Evolutionary conservation across 495 filamentous ascomycete genomes (phyloP).

Genomic region (Aspergillus carlsbadensis): DNA sequence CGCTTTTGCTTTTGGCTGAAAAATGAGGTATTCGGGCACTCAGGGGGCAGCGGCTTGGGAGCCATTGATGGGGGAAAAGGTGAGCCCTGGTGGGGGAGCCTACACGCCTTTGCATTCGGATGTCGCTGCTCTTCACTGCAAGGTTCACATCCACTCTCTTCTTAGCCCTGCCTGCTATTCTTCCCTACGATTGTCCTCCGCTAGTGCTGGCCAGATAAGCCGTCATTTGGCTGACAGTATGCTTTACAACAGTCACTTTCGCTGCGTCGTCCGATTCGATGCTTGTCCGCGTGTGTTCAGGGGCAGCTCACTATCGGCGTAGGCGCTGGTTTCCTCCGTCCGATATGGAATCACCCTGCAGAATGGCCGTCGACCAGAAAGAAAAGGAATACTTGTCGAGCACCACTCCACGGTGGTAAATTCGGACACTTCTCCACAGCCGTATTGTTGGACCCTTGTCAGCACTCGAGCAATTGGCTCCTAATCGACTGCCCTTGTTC

Average conservation of each 20-base stretch:
- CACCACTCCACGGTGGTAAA: conserved; percentile 12
- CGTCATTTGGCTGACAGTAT: not conserved
- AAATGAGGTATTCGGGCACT: too few relatives aligned
- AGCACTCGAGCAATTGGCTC: not conserved
- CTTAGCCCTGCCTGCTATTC: not conserved
- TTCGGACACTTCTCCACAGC: not conserved
- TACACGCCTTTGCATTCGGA: too few relatives aligned
- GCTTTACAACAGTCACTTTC: not conserved
- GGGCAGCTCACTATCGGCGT: not conserved
- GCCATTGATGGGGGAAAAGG: too few relatives aligned
- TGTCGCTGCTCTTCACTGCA: not conserved
- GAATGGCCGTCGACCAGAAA: not conserved
- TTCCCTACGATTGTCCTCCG: not conserved
- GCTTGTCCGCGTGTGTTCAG: not conserved
- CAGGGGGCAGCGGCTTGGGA: too few relatives aligned
- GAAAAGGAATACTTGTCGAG: not conserved
- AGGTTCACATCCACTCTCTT: not conserved
- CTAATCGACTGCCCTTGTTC: not conserved
- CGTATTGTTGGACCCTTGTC: not conserved
- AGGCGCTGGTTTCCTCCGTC: not conserved
- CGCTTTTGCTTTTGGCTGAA: too few relatives aligned
- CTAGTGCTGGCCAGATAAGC: not conserved
- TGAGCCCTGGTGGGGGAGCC: too few relatives aligned
- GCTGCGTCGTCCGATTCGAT: not conserved
- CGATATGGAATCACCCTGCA: not conserved